Evolutionary conservation across 805 yeast genomes (phyloP).

Genomic region (Yarrowia alimentaria): DNA sequence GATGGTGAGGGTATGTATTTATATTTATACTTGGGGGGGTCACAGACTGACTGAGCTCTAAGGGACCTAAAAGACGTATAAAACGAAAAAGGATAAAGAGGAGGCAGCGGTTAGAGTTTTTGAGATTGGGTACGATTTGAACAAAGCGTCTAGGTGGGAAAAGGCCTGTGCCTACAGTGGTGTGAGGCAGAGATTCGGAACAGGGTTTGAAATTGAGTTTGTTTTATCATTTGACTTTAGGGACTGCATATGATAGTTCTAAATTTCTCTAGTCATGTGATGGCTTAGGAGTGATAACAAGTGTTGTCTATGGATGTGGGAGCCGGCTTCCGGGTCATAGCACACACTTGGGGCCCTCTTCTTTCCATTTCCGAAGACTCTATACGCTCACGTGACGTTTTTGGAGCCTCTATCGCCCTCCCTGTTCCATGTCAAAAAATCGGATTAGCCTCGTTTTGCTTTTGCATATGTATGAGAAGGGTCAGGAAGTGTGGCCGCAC

Average conservation of each 20-base stretch:
- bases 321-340: no score
- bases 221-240: conserved; percentile 1
- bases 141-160: no score
- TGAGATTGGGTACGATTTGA: conserved; percentile 6
- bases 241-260: conserved; percentile 1
- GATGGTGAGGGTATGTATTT: neutral
- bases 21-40: conserved; percentile 11
- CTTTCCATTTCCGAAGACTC: no score
- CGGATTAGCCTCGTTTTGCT: conserved; percentile 16
- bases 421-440: no score
- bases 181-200: conserved; percentile 6
- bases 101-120: neutral
- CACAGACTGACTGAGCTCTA: neutral
- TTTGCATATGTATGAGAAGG: neutral
- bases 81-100: conserved; percentile 1
- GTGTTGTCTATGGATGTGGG: no score
- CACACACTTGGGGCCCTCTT: no score
- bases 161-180: no score
- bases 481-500: neutral
- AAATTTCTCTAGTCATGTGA: neutral
- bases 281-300: no score
- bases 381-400: conserved; percentile 3
- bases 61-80: conserved; percentile 17
- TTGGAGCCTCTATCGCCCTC: no score
- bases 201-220: neutral